These are phyloP conservation scores for Sphaceloma murrayae DNA, from an alignment of 2,329 filamentous ascomycete genomes.

Conservation along the genomic window DNA sequence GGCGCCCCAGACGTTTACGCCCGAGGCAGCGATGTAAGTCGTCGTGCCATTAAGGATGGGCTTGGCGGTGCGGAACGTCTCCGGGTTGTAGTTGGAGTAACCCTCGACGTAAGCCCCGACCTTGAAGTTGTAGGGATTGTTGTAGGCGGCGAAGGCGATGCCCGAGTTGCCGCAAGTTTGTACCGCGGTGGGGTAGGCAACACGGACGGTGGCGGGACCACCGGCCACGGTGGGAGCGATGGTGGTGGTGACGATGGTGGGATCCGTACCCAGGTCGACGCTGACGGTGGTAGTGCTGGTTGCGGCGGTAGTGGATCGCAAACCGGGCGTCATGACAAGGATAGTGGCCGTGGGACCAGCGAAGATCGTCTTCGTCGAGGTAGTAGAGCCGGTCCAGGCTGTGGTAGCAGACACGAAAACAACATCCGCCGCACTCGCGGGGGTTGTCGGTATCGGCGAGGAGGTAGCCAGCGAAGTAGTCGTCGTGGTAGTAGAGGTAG, in stretches of 20 bases:
- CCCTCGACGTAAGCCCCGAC: too few relatives aligned
- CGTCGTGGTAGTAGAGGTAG: too few relatives aligned
- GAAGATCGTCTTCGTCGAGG: too few relatives aligned
- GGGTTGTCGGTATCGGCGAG: too few relatives aligned
- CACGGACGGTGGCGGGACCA: constrained; percentile 10
- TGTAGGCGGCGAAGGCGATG: constrained; percentile 18
- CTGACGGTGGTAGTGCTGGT: constrained; percentile 14
- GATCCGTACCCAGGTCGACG: constrained; percentile 13
- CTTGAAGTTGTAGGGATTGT: neutral
- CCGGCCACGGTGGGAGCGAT: constrained; percentile 5
- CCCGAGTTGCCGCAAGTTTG: constrained; percentile 17
- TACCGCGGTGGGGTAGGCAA: constrained; percentile 17
- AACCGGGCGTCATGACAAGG: too few relatives aligned
- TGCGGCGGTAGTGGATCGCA: constrained; percentile 6
- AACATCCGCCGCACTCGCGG: too few relatives aligned
- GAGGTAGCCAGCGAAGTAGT: too few relatives aligned
- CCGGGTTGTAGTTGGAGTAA: constrained; percentile 9
- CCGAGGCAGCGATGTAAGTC: constrained; percentile 11
- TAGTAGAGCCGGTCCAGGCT: too few relatives aligned
- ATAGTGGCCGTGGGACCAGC: too few relatives aligned
- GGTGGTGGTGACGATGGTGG: constrained; percentile 16
- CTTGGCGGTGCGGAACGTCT: constrained; percentile 6
- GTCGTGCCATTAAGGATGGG: constrained; percentile 4
- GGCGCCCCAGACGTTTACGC: too few relatives aligned
- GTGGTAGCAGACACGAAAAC: too few relatives aligned